A percentile compares a stretch with the other conserved stretches of the same genome.
Conservation (phyloP, 2,329 filamentous ascomycete species). For the Trichoderma hamatum region DNA sequence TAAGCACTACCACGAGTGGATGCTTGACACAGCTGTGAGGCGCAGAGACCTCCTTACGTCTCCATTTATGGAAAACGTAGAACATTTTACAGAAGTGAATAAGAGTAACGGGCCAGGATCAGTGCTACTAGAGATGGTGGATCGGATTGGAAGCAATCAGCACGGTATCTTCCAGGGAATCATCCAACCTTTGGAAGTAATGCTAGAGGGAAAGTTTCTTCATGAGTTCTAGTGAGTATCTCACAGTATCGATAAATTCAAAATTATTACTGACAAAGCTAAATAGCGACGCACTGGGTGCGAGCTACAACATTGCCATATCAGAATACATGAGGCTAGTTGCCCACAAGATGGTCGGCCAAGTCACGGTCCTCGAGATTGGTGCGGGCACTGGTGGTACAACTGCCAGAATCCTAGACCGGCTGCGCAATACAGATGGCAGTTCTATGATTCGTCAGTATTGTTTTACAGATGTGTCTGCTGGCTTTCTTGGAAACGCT, state of each 20-base stretch:
- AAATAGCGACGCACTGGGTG: neutral
- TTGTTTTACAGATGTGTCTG: neutral
- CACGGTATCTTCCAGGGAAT: neutral
- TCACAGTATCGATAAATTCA: too few relatives aligned
- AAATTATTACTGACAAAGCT: neutral
- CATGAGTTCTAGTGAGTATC: neutral
- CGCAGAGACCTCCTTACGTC: neutral
- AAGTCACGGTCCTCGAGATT: neutral
- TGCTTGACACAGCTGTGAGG: neutral
- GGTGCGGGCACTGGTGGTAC: too few relatives aligned
- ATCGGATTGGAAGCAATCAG: neutral
- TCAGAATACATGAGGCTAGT: neutral
- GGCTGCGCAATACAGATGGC: too few relatives aligned
- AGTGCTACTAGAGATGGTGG: neutral
- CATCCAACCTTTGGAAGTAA: neutral
- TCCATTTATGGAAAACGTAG: neutral
- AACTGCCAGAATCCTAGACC: too few relatives aligned
- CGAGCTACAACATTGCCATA: neutral
- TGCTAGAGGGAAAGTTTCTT: neutral
- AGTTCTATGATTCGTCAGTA: neutral
- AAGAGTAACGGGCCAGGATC: neutral
- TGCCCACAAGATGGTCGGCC: neutral
- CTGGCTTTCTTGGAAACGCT: neutral
- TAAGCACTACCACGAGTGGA: too few relatives aligned
- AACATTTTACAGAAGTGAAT: neutral